Evolutionary conservation across 2,329 filamentous ascomycete species (phyloP), one percentile per base, ranked within the genome.

Genomic region (Scorias spongiosa): DNA sequence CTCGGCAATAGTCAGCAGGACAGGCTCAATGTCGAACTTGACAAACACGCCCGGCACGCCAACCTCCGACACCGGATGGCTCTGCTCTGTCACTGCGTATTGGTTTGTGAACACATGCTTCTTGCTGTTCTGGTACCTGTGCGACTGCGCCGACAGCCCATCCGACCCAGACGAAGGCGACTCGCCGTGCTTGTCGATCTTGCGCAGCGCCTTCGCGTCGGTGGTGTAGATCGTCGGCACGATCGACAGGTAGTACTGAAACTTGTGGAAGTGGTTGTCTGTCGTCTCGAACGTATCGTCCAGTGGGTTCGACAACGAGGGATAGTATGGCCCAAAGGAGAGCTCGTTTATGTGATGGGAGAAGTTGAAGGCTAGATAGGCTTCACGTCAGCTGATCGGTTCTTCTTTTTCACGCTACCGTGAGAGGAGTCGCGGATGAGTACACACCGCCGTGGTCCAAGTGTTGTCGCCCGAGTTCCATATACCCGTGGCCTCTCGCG

Each of bases 11-110:
- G 82, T 80, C 43, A 98, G 70, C 61, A 91, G 68, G 55, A 98
- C 88, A 1, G 91, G 91, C 70, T 98, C 91, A 54, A 98, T 95
- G 61, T 96, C 89, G 66, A 93, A 98, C 68, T 96, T 98, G 74
- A 98, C 84, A 62, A 96, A 98, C 49, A 98, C 78, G 29, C 91
- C 91, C 0, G 91, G 91, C 1, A 95, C 76, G 46, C 69, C 67
- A 48, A 59, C 78, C 56, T 93, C 82, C 44, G 71, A 68, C 37
- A 93, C 74, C 30, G 71, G 66, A 55, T 80, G 76, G 54, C 75
- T 81, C 68, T 96, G 88, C 59, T 88, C 85, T 1, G 88, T 96
- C 0, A 94, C 91, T 47, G 89, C 91, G 68, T 98, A 98, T 65
- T 98, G 91, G 70, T 98, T 98, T 12, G 91, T 96, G 64, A 81